phyloP scores from a whole-genome alignment of 768 basidiomycete species.

The Lepiota brunneoincarnata region DNA sequence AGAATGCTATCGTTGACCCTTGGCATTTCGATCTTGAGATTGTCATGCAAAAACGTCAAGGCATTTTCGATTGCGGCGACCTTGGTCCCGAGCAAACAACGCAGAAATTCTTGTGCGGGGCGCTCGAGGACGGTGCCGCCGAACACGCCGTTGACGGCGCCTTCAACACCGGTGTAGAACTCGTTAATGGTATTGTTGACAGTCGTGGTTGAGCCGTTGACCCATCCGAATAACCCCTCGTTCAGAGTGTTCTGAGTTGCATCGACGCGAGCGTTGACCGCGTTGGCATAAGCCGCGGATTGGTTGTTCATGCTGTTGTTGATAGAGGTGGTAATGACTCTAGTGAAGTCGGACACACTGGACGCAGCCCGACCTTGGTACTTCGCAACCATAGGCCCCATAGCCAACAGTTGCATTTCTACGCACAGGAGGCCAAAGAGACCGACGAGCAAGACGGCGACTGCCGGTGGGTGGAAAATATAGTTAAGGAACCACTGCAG shows the following conservation, averaged over 20 bases:
- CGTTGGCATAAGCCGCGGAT: constrained; percentile 72
- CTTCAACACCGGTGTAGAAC: constrained; percentile 87
- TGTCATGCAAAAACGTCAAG: constrained; percentile 87
- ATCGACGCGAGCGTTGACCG: constrained; percentile 71
- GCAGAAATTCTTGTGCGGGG: constrained; percentile 84
- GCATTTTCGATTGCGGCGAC: constrained; percentile 83
- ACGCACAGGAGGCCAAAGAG: constrained; percentile 85
- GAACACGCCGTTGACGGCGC: constrained; percentile 74
- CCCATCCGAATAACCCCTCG: constrained; percentile 90
- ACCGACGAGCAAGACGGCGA: constrained; percentile 92
- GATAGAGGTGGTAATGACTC: constrained; percentile 69
- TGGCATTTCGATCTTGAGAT: constrained; percentile 79
- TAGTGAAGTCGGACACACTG: constrained; percentile 64
- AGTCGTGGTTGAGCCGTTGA: constrained; percentile 83
- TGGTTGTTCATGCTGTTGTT: constrained; percentile 84
- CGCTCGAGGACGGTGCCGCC: constrained; percentile 79
- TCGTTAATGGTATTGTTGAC: constrained; percentile 83
- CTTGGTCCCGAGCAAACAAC: constrained; percentile 90
- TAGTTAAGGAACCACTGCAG: constrained; percentile 90
- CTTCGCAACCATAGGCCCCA: constrained; percentile 68
- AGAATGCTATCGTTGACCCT: constrained; percentile 73
- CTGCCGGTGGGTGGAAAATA: constrained; percentile 86
- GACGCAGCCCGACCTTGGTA: constrained; percentile 62
- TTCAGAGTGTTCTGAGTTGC: constrained; percentile 76
- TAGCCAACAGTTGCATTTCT: constrained; percentile 80